Base-by-base conservation (phyloP, 257 asterid genomes). In the Osmanthus fragrans region DNA sequence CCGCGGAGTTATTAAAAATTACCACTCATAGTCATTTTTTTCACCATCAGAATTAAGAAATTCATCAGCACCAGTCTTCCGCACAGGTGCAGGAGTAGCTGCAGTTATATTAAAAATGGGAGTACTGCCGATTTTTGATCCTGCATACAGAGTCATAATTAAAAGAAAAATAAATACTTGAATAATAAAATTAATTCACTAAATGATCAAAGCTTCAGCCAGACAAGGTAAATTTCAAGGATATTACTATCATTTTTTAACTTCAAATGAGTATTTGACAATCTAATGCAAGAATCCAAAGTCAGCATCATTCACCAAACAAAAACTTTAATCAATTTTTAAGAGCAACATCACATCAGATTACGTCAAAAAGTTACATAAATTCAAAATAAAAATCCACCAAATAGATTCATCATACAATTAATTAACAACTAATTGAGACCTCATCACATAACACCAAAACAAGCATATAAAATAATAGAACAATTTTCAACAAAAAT, bases 1-100 rank as follows among this genome's bases (percentile, higher is more conserved):
- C 56, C 75, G 69, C 36, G 21, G 75, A 71, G 42, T 34, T 78
- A 65, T 75, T 29, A 37, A 70, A 70, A 82, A 67, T 82, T 90
- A 96, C 99, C 99, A 96, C 71, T 96, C 97, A 77, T 96, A 96
- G 84, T 96, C 99, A 84, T 96, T 96, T 81, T 96, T 96, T 84
- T 96, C 98, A 78, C 86, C 91, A 80, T 93, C 99, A 27, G 99
- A 91, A 82, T 90, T 92, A 84, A 96, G 97, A 81, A 96, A 92
- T 80, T 96, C 99, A 34, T 92, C 99, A 30, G 97, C 81, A 25
- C 85, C 97, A 73, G 89, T 86, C 92, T 91, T 96, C 77, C 94
- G 89, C 63, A 66, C 89, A 72, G 94, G 89, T 32, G 82, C 87
- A 30, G 89, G 80, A 77, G 90, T 76, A 39, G 88, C 88, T 9